Conservation (phyloP, 768 basidiomycete genomes). For the Obba rivulosa region DNA sequence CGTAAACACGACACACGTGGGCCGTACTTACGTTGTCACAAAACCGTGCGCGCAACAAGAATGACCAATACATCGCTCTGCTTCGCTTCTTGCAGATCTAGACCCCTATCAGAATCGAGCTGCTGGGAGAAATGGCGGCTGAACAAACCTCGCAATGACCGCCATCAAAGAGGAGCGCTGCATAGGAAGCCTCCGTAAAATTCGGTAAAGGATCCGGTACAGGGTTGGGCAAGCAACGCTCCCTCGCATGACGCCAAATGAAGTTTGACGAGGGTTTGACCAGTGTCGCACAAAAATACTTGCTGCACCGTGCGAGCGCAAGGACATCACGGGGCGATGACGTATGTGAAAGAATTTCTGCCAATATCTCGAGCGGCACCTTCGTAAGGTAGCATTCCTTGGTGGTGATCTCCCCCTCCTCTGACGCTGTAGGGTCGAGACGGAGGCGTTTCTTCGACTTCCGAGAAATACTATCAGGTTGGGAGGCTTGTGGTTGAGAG, state of each 20-base stretch:
- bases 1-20: too few species aligned
- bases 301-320: conserved; percentile 53
- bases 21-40: conserved; percentile 34
- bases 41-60: conserved; percentile 39
- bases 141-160: conserved; percentile 50
- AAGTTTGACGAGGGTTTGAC: conserved; percentile 38
- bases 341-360: conserved; percentile 53
- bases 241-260: conserved; percentile 57
- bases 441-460: too few species aligned
- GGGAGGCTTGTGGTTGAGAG: too few species aligned
- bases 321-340: conserved; percentile 52
- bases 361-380: conserved; percentile 59
- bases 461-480: too few species aligned
- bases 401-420: neutral
- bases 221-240: conserved; percentile 25
- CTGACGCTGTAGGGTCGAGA: neutral
- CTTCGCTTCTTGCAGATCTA: conserved; percentile 37
- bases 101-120: neutral
- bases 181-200: conserved; percentile 54
- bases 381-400: conserved; percentile 3
- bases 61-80: conserved; percentile 38
- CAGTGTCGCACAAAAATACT: conserved; percentile 46
- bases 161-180: conserved; percentile 57
- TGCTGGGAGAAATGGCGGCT: neutral
- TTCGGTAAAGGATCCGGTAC: conserved; percentile 38